A percentile compares a stretch with the other conserved stretches of the same genome.
Evolutionary conservation across 2,329 filamentous ascomycete genomes (phyloP).

Genomic region (Fusarium hainanense): DNA sequence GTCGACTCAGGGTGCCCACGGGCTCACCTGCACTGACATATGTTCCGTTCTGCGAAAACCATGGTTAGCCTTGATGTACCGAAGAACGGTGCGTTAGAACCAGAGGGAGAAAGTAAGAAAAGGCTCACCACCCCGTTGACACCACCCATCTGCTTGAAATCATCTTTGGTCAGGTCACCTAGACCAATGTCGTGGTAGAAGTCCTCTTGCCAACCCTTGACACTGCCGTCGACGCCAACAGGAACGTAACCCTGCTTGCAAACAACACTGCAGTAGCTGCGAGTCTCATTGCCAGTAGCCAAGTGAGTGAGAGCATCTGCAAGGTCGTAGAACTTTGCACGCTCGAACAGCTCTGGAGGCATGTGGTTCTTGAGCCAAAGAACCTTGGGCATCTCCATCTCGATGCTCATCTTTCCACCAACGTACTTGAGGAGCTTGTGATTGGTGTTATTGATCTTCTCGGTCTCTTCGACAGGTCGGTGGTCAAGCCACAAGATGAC

Average conservation of each 20-base stretch:
- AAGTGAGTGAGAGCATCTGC: conserved; percentile 93
- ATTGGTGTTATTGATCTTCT: conserved; percentile 90
- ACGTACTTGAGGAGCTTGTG: conserved; percentile 97
- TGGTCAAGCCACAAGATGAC: conserved; percentile 98
- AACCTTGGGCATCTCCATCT: conserved; percentile 99
- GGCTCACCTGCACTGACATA: conserved; percentile 93
- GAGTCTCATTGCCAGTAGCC: conserved; percentile 89
- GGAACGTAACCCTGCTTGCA: conserved; percentile 98
- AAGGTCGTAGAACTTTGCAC: conserved; percentile 97
- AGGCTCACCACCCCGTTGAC: conserved; percentile 90
- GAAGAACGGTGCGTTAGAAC: not conserved
- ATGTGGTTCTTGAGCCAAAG: conserved; percentile 99
- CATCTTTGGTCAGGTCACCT: conserved; percentile 82
- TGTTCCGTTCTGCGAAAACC: conserved; percentile 77
- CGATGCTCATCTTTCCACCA: conserved; percentile 97
- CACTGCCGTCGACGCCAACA: conserved; percentile 95
- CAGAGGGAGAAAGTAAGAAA: conserved; percentile 35
- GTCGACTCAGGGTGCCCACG: conserved; percentile 85
- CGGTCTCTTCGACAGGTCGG: conserved; percentile 88
- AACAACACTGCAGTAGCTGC: conserved; percentile 95
- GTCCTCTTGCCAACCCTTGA: conserved; percentile 98
- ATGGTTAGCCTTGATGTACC: conserved; percentile 20
- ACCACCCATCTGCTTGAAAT: conserved; percentile 93
- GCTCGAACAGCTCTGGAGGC: conserved; percentile 87
- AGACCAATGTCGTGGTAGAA: conserved; percentile 90